Evolutionary conservation across 2,329 filamentous ascomycete genomes (phyloP).

Genomic region (Colletotrichum sansevieriae): DNA sequence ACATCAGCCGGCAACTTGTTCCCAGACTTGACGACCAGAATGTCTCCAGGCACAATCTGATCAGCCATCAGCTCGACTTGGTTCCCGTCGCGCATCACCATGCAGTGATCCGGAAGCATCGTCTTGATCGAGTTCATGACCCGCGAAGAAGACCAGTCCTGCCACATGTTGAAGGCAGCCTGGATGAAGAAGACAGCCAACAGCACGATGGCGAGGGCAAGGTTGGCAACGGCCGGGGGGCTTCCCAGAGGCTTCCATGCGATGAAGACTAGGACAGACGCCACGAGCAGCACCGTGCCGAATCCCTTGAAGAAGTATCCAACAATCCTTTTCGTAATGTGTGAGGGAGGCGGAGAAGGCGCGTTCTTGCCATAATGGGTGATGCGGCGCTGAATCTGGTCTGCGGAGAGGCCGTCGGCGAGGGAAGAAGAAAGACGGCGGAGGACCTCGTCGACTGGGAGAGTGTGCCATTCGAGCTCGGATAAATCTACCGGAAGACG

Average conservation of each 20-base stretch:
- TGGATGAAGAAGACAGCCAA: constrained; percentile 77
- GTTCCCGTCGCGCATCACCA: constrained; percentile 71
- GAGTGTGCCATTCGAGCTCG: constrained; percentile 76
- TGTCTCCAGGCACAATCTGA: constrained; percentile 79
- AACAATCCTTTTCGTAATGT: constrained; percentile 67
- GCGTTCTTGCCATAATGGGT: constrained; percentile 75
- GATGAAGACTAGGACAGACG: constrained; percentile 79
- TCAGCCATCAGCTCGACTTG: constrained; percentile 63
- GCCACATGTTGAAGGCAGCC: constrained; percentile 77
- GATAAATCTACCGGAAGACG: constrained; percentile 62
- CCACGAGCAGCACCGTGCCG: constrained; percentile 76
- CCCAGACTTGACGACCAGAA: constrained; percentile 76
- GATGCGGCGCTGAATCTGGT: constrained; percentile 67
- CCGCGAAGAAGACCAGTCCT: constrained; percentile 81
- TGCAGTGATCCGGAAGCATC: constrained; percentile 82
- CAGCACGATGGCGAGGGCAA: constrained; percentile 80
- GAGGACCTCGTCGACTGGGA: constrained; percentile 69
- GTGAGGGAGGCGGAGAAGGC: constrained; percentile 74
- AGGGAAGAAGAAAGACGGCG: constrained; percentile 69
- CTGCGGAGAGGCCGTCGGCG: constrained; percentile 69
- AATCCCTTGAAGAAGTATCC: constrained; percentile 85
- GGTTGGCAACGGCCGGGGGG: constrained; percentile 77
- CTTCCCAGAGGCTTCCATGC: constrained; percentile 82
- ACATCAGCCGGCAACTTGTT: constrained; percentile 82
- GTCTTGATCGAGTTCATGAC: constrained; percentile 85